Base-by-base conservation (phyloP, 768 basidiomycete species). In the Mycena metata region DNA sequence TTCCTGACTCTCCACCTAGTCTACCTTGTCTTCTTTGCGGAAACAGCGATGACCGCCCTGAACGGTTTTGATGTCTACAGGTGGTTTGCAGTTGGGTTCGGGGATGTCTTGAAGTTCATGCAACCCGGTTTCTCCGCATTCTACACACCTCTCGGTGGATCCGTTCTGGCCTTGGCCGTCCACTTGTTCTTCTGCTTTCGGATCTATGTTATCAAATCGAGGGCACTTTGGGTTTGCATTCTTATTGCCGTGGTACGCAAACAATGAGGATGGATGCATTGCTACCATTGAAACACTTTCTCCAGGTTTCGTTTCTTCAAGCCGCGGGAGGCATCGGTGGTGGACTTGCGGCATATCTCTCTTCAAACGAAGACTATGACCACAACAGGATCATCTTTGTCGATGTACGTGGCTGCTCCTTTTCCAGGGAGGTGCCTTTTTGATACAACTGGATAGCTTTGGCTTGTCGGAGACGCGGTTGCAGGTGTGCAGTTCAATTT, bases 1-100 rank as follows among this genome's bases (percentile, higher is more conserved):
- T 11, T 17, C 10, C 43, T 46, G 23, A 24, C 17, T 59, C 21
- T 11, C 26, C 19, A 8, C 12, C n/a, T 24, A 59, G 63, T 64
- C 21, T 64, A 64, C 26, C 5, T n/a, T 11, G 30, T 64, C 16
- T 64, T 64, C 21, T 1, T 64, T 3, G 11, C 39, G 12, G 63
- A 64, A 36, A 64, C 63, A 11, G 51, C 57, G 24, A 17, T 49
- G 35, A 64, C 63, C 16, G 52, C 63, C n/a, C 30, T 64, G 24
- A 64, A 64, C 21, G 63, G 63, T 35, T 41, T 43, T 5, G 63
- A 57, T n/a, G 45, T 64, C 15, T 64, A 64, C 45, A 11, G 33
- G 9, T 64, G 52, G 63, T 64, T 64, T 57, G 63, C 54, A 3
- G 41, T 4, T 15, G 63, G 52, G 15, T 64, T 64, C 54, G 54